Base-by-base conservation (phyloP, 2,329 filamentous ascomycete species). In the Didymella exigua region DNA sequence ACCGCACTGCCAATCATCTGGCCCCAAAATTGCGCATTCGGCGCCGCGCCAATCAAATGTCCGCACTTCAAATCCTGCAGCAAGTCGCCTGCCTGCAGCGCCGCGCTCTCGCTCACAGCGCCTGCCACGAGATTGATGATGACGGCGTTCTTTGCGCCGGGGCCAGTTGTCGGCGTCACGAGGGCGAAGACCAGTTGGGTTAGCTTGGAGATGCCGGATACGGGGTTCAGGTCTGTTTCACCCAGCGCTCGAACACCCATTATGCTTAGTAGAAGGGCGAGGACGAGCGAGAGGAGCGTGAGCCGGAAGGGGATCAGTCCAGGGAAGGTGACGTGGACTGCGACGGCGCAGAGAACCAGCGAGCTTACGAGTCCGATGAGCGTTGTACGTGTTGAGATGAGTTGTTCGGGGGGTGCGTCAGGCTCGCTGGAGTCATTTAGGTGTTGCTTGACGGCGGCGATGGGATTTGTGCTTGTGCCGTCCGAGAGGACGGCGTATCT, bases 1-100 rank as follows among this genome's bases (percentile, higher is more conserved):
- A 90, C 86, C 0, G 90, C 88, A 30, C 89, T 91, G 4, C 95
- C 95, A 48, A 99, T 93, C 18, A 98, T 85, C 72, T 99, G 95
- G 0, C 95, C 95, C 82, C 91, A 97, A 73, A 99, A 99, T 69
- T 99, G 95, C 0, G 95, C 95, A 65, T 90, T 95, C 0, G 95
- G 95, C 3, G 91, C 90, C 0, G 95, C 95, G 10, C 93, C 93
- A 0, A 99, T 83, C 0, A 99, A 79, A 74, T 99, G 93, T 0
- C 95, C 95, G 0, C 95, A 97, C 75, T 99, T 99, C 26, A 99
- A 83, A 72, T 99, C 95, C 73, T 99, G 95, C 84, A 99, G 90
- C 50, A 99, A 85, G 74, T 99, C 95, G 8, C 95, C 95, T 2
- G 95, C 93, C 78, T 99, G 95, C 4, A 98, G 81, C 3, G 95